phyloP scores from a whole-genome alignment of 1,284 basidiomycete species.

The Papiliotrema terrestris region DNA sequence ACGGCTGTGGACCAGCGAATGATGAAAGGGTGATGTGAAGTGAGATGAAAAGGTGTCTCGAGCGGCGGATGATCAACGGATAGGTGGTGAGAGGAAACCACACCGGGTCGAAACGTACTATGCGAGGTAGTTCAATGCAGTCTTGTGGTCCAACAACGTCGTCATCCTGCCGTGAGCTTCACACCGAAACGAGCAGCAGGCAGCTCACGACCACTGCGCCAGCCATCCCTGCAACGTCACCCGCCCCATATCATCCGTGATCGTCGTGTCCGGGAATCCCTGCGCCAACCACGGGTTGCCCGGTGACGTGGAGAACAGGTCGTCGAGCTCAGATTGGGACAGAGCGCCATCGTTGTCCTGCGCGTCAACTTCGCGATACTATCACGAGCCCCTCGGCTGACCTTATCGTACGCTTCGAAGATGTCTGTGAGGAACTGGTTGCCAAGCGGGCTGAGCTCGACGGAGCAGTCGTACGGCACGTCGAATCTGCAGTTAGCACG shows the following conservation, averaged over 20 bases:
- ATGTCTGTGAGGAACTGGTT: slow-evolving; percentile 98
- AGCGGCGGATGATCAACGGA: too few species aligned
- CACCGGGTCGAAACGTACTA: too few species aligned
- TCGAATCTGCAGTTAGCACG: slow-evolving; percentile 74
- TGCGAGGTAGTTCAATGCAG: slow-evolving; percentile 91
- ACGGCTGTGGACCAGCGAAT: neutral
- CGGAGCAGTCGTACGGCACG: slow-evolving; percentile 87
- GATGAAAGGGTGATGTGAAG: slow-evolving; percentile 47
- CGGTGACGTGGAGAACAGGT: slow-evolving; percentile 89
- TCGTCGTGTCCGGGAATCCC: slow-evolving; percentile 84
- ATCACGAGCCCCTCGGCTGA: slow-evolving; percentile 29
- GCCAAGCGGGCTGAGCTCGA: slow-evolving; percentile 86
- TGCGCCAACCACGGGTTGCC: slow-evolving; percentile 87
- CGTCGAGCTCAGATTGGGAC: slow-evolving; percentile 76
- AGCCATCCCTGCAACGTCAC: slow-evolving; percentile 97
- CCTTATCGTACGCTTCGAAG: slow-evolving; percentile 95
- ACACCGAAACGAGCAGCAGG: neutral
- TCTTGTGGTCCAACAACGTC: slow-evolving; percentile 85
- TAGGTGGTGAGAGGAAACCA: too few species aligned
- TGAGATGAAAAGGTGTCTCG: too few species aligned
- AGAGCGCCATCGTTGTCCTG: slow-evolving; percentile 94
- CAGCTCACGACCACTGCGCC: slow-evolving; percentile 87
- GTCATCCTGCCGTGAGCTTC: slow-evolving; percentile 72
- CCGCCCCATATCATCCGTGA: slow-evolving; percentile 82
- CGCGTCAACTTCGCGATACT: neutral